Percentiles rank a stretch among this genome's conserved stretches.
phyloP scores from a whole-genome alignment of 805 yeast species.

The Saturnispora dispora region DNA sequence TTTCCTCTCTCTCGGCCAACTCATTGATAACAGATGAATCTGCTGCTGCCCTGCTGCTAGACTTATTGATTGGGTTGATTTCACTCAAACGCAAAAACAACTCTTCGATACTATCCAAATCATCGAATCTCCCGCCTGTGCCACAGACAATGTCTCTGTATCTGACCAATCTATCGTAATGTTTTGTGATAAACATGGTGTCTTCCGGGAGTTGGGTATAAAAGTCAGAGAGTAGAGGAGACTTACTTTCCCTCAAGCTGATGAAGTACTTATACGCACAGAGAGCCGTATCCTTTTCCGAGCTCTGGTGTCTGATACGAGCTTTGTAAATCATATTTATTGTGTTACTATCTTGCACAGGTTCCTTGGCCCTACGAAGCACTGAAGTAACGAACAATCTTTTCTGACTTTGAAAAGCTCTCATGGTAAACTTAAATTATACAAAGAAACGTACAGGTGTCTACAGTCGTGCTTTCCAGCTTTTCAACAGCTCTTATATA shows the following conservation, averaged over 20 bases:
- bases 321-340: not conserved
- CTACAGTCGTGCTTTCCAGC: not conserved
- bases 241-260: conserved; percentile 7
- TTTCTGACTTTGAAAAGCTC: not conserved
- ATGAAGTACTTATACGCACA: conserved; percentile 22
- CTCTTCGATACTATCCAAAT: conserved; percentile 31
- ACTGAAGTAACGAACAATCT: not conserved
- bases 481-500: not conserved
- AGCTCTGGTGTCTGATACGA: conserved; percentile 23
- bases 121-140: conserved; percentile 25
- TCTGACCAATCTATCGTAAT: conserved; percentile 32
- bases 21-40: conserved; percentile 24
- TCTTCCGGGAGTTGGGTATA: conserved; percentile 47
- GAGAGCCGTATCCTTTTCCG: conserved; percentile 22
- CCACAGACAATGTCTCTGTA: conserved; percentile 28
- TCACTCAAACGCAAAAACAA: conserved; percentile 32
- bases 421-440: not conserved
- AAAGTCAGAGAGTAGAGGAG: conserved; percentile 16
- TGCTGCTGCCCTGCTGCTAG: conserved; percentile 25
- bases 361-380: not conserved
- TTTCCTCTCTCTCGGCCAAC: conserved; percentile 8
- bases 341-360: not conserved
- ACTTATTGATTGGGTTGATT: conserved; percentile 18
- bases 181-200: conserved; percentile 42
- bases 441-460: not conserved